Conservation (phyloP, 495 filamentous ascomycete genomes). For the Talaromyces ruber region DNA sequence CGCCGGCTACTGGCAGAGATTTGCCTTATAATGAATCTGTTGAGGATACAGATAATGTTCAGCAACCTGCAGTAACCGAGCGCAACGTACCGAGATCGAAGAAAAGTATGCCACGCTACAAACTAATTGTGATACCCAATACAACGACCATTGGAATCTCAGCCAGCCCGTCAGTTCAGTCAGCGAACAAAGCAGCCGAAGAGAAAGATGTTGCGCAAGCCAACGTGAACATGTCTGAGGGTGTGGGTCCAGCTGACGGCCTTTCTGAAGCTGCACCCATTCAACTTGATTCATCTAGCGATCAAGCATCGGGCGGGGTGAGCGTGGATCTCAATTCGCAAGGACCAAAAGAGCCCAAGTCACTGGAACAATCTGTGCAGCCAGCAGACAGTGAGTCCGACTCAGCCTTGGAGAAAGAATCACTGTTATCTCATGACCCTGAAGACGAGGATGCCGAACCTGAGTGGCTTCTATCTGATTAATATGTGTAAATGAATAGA, state of each 20-base stretch:
- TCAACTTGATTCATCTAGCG: slow-evolving; percentile 16
- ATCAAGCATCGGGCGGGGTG: slow-evolving; percentile 14
- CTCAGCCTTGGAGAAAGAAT: slow-evolving; percentile 31
- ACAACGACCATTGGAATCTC: neutral
- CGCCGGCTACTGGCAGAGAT: neutral
- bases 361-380: slow-evolving; percentile 5
- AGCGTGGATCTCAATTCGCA: slow-evolving; percentile 19
- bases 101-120: slow-evolving; percentile 16
- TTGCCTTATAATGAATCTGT: neutral
- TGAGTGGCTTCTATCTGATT: slow-evolving; percentile 47
- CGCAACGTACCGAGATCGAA: neutral
- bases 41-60: neutral
- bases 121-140: slow-evolving; percentile 22
- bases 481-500: neutral
- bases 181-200: neutral
- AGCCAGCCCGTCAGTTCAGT: slow-evolving; percentile 7
- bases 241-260: neutral
- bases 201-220: slow-evolving; percentile 8
- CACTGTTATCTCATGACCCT: slow-evolving; percentile 51
- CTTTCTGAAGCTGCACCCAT: slow-evolving; percentile 19
- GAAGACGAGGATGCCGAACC: slow-evolving; percentile 63
- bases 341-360: slow-evolving; percentile 12
- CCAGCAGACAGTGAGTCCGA: slow-evolving; percentile 16
- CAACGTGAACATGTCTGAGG: slow-evolving; percentile 1
- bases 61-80: neutral